Conservation (phyloP, 106 monocot species). For the Cymbidium sinense region DNA sequence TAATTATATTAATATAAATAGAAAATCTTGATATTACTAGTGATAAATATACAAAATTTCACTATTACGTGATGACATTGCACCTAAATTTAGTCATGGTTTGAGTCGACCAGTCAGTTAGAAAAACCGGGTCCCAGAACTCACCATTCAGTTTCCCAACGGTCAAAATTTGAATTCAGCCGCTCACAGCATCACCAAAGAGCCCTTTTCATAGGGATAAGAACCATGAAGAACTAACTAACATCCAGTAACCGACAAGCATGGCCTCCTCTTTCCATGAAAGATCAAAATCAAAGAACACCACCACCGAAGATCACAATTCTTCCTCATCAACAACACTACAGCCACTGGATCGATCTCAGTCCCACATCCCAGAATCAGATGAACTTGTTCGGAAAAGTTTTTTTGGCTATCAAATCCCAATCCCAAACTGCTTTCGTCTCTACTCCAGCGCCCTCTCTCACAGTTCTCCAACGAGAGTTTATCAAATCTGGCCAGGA, state of each 20-base stretch:
- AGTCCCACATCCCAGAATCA: neutral
- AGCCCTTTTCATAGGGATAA: neutral
- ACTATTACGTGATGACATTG: no score
- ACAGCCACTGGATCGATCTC: neutral
- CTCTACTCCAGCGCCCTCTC: neutral
- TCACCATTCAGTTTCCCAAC: neutral
- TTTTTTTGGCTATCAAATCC: neutral
- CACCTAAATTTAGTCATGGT: no score
- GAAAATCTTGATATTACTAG: no score
- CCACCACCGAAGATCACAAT: neutral
- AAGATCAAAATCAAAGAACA: neutral
- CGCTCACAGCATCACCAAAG: neutral
- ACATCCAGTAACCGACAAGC: no score
- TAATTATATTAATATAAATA: no score
- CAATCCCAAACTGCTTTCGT: neutral
- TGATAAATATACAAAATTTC: no score
- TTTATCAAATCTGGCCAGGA: constrained; percentile 5
- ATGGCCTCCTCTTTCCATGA: neutral
- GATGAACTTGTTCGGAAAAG: neutral
- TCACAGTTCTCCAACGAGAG: neutral
- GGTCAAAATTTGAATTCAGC: neutral
- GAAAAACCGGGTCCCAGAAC: neutral
- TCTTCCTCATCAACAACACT: neutral
- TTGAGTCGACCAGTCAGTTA: no score
- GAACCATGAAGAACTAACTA: neutral